Conservation (phyloP, 345 rosid genomes). For the Odontarrhena argentea region DNA sequence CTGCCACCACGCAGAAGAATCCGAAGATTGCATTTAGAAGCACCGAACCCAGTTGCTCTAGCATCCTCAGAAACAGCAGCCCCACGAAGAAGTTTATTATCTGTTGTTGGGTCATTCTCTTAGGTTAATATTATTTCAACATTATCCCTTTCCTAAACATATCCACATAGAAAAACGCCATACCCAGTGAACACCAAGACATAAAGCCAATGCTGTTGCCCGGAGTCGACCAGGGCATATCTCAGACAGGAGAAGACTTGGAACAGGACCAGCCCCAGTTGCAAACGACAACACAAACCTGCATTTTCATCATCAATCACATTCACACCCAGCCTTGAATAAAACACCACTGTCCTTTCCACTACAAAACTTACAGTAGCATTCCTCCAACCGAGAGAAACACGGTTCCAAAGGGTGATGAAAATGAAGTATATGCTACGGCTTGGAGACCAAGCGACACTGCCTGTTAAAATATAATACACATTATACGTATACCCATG, state of each 20-base stretch:
- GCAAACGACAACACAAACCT: slow-evolving; percentile 84
- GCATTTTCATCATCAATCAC: slow-evolving; percentile 38
- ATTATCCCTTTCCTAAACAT: not conserved
- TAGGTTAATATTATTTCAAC: slow-evolving; percentile 5
- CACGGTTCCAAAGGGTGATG: slow-evolving; percentile 53
- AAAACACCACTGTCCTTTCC: slow-evolving; percentile 1
- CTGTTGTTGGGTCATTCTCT: slow-evolving; percentile 47
- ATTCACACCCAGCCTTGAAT: slow-evolving; percentile 3
- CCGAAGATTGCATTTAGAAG: slow-evolving; percentile 67
- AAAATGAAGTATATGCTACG: slow-evolving; percentile 64
- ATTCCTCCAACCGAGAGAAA: slow-evolving; percentile 89
- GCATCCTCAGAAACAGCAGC: slow-evolving; percentile 70
- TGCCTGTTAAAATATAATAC: slow-evolving; percentile 51
- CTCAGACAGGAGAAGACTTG: slow-evolving; percentile 84
- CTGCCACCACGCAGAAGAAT: slow-evolving; percentile 71
- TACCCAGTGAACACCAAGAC: slow-evolving; percentile 97
- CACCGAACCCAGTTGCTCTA: slow-evolving; percentile 78
- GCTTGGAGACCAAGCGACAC: slow-evolving; percentile 75
- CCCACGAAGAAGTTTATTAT: slow-evolving; percentile 90
- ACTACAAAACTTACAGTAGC: slow-evolving; percentile 66
- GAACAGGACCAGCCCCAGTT: slow-evolving; percentile 94
- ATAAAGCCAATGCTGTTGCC: slow-evolving; percentile 88
- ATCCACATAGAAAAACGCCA: slow-evolving; percentile 25
- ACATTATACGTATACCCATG: slow-evolving; percentile 10
- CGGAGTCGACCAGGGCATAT: slow-evolving; percentile 82